These are phyloP conservation scores for Microcos paniculata DNA, from an alignment of 345 rosid species.

Conservation along the genomic window DNA sequence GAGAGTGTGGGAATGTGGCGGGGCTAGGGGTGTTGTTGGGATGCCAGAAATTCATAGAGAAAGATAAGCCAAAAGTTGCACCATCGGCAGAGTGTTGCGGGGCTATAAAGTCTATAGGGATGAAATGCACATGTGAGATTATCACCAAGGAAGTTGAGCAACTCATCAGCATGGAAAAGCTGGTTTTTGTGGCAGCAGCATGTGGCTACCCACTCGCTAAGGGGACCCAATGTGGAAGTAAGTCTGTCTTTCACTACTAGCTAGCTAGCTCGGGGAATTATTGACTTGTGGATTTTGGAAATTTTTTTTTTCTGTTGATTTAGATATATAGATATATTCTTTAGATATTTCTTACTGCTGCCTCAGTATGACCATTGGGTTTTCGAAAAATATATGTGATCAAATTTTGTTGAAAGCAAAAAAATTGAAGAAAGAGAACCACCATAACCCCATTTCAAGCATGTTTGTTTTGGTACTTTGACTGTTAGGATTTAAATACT, in stretches of 20 bases:
- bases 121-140: background rate
- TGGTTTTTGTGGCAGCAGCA: slow-evolving; percentile 22
- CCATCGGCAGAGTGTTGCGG: background rate
- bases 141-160: slow-evolving; percentile 8
- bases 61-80: background rate
- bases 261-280: background rate
- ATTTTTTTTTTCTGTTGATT: no score
- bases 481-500: no score
- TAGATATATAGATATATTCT: no score
- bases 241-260: background rate
- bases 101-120: background rate
- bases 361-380: no score
- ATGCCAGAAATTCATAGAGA: background rate
- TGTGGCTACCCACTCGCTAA: slow-evolving; percentile 31
- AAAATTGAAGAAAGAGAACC: no score
- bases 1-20: background rate
- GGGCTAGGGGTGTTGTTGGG: background rate
- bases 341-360: background rate
- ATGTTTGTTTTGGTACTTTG: no score
- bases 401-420: no score
- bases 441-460: no score
- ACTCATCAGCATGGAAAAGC: slow-evolving; percentile 36
- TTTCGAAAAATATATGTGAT: no score
- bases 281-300: background rate
- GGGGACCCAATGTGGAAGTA: slow-evolving; percentile 42